Base-by-base conservation (phyloP, 2,329 filamentous ascomycete genomes). In the Aspergillus sp. region DNA sequence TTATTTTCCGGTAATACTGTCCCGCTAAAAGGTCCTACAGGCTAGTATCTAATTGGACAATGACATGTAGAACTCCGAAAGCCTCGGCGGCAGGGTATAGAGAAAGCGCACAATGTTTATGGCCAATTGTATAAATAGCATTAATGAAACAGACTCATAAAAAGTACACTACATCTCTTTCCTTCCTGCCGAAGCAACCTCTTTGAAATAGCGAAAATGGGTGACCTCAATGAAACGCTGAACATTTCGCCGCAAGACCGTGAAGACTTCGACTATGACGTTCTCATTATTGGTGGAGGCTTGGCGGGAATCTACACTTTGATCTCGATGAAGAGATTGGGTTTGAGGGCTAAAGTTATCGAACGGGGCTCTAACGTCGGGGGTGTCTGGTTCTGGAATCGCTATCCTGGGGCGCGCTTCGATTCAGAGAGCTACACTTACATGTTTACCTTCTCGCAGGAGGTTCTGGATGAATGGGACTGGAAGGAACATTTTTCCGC, bases 221-320 rank as follows among this genome's bases (percentile, higher is more conserved):
- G 29, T 32, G 29, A 32, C 29, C 29, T 32, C 29, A 32, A 32
- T 32, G 29, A 6, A 32, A 7, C 29, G 29, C 13, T 32, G 29
- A 13, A 32, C 29, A 32, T 32, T 32, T 32, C 29, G 29, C 29
- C 29, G 29, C 29, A 32, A 32, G 29, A 13, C 29, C 13, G 29
- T 7, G 45, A 47, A 17, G 16, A 13, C n/a, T 19, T 36, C 6
- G 43, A 49, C 5, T 60, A 58, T 14, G 75, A 78, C 57, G 70
- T 78, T 42, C 67, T 78, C 17, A 76, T 78, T 31, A 75, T 78
- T 20, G 76, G 76, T 14, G 76, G 73, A 14, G 76, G 76, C 54
- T 71, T 74, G 60, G 73, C 69, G 19, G 76, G 76, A 17, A 57
- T 78, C 9, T 59, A 52, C 43, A 54, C 51, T 36, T 53, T 59